Conservation (phyloP, 352 stramenopile species). For the Globisporangium polare region DNA sequence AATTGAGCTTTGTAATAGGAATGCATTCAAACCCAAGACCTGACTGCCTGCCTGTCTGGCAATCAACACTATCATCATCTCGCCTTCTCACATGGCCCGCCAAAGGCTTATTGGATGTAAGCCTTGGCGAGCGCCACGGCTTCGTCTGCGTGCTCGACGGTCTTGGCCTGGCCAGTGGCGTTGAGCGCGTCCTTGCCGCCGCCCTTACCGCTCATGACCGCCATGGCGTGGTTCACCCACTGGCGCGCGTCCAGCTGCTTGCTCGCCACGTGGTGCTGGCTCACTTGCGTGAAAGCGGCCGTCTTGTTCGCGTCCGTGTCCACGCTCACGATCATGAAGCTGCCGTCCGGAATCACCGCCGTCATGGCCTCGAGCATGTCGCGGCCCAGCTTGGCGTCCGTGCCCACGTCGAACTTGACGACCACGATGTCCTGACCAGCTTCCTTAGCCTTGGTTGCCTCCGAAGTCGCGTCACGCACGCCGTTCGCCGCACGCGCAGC, state of each 20-base stretch:
- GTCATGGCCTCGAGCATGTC: conserved; percentile 93
- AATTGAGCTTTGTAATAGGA: too few relatives aligned
- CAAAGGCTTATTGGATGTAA: conserved; percentile 30
- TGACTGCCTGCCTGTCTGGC: too few relatives aligned
- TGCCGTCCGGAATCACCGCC: conserved; percentile 71
- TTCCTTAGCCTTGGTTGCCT: conserved; percentile 55
- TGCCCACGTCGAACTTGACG: conserved; percentile 91
- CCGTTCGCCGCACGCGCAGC: conserved; percentile 65
- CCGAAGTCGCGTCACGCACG: conserved; percentile 50
- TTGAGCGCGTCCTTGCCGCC: conserved; percentile 89
- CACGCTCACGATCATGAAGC: conserved; percentile 92
- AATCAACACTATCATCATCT: too few relatives aligned
- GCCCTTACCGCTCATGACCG: conserved; percentile 92
- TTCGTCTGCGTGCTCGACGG: conserved; percentile 61
- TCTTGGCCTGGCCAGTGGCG: conserved; percentile 80
- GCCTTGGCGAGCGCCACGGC: conserved; percentile 63
- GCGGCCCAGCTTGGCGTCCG: conserved; percentile 93
- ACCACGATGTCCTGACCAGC: conserved; percentile 73
- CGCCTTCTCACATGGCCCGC: too few relatives aligned
- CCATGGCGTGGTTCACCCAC: conserved; percentile 92
- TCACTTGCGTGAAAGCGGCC: conserved; percentile 91
- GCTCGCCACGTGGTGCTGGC: conserved; percentile 60
- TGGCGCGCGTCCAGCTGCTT: conserved; percentile 87
- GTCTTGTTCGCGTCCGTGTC: conserved; percentile 91
- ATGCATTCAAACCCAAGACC: too few relatives aligned